Percentiles rank a stretch among this genome's conserved stretches.
Conservation (phyloP, 768 basidiomycete genomes). For the Trametes cingulata region DNA sequence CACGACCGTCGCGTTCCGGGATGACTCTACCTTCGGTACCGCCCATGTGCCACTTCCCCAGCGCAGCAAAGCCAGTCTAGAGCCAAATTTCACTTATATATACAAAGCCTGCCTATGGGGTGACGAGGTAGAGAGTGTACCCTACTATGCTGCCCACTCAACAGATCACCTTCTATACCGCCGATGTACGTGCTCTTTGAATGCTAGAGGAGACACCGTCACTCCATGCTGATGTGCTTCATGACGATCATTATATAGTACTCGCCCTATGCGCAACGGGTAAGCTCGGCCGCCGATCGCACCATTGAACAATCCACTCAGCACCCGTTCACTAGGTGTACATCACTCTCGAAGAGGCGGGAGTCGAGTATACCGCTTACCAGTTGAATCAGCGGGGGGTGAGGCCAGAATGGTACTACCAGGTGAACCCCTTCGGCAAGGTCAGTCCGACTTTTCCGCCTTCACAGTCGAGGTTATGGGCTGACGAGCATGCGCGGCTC, state of each 20-base stretch:
- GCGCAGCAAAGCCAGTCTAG: too few relatives aligned
- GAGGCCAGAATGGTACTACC: constrained; percentile 70
- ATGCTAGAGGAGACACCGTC: too few relatives aligned
- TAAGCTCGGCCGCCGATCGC: constrained; percentile 16
- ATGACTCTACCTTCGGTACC: too few relatives aligned
- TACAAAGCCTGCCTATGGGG: too few relatives aligned
- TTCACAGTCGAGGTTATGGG: too few relatives aligned
- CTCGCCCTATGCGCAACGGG: constrained; percentile 61
- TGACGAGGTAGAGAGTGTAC: too few relatives aligned
- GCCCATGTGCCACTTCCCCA: too few relatives aligned
- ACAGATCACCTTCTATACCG: constrained; percentile 20
- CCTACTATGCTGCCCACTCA: not conserved
- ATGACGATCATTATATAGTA: constrained; percentile 35
- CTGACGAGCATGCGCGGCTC: not conserved
- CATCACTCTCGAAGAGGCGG: constrained; percentile 60
- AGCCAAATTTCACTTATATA: too few relatives aligned
- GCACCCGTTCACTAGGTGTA: constrained; percentile 43
- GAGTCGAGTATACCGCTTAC: constrained; percentile 47
- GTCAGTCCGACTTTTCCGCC: constrained; percentile 31
- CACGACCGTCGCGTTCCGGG: too few relatives aligned
- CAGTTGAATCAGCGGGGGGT: constrained; percentile 55
- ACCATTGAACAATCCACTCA: too few relatives aligned
- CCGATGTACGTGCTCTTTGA: constrained; percentile 3
- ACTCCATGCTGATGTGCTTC: not conserved
- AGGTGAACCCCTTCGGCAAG: constrained; percentile 68